Conservation (phyloP, 1,284 basidiomycete genomes). For the Tremellales sp. region DNA sequence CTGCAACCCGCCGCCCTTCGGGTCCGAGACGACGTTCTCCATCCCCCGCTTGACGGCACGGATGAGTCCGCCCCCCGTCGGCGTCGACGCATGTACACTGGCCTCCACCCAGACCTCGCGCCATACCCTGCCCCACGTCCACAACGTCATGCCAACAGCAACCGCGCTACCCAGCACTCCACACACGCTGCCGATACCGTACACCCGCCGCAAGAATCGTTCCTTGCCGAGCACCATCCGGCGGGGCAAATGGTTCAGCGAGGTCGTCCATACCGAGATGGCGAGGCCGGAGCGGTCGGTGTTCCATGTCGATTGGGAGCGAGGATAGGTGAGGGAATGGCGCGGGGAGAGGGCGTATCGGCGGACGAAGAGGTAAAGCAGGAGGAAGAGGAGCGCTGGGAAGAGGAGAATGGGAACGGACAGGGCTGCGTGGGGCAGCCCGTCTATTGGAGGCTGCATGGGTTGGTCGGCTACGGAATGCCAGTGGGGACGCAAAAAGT, state of each 20-base stretch:
- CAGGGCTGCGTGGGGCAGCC: slow-evolving; percentile 26
- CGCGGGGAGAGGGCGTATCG: slow-evolving; percentile 10
- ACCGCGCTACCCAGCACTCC: slow-evolving; percentile 2
- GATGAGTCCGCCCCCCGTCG: neutral
- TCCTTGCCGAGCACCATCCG: neutral
- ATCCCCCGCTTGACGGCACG: slow-evolving; percentile 7
- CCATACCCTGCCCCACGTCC: slow-evolving; percentile 34
- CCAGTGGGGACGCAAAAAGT: neutral
- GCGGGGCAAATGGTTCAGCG: slow-evolving; percentile 24
- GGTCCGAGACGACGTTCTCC: neutral
- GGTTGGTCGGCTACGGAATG: neutral
- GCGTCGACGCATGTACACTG: slow-evolving; percentile 3
- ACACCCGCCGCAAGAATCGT: slow-evolving; percentile 16
- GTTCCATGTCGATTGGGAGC: slow-evolving; percentile 13
- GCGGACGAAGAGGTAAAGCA: slow-evolving; percentile 5
- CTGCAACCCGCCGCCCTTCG: slow-evolving; percentile 22
- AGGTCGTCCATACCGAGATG: slow-evolving; percentile 21
- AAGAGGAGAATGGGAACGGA: slow-evolving; percentile 18
- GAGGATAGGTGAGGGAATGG: slow-evolving; percentile 13
- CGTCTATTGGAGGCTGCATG: neutral
- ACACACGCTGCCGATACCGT: slow-evolving; percentile 19
- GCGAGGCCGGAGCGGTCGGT: slow-evolving; percentile 17
- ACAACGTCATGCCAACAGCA: slow-evolving; percentile 22
- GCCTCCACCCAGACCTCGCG: slow-evolving; percentile 30
- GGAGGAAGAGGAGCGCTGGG: slow-evolving; percentile 14